Conservation (phyloP, 768 basidiomycete species). For the Trametes meyenii region DNA sequence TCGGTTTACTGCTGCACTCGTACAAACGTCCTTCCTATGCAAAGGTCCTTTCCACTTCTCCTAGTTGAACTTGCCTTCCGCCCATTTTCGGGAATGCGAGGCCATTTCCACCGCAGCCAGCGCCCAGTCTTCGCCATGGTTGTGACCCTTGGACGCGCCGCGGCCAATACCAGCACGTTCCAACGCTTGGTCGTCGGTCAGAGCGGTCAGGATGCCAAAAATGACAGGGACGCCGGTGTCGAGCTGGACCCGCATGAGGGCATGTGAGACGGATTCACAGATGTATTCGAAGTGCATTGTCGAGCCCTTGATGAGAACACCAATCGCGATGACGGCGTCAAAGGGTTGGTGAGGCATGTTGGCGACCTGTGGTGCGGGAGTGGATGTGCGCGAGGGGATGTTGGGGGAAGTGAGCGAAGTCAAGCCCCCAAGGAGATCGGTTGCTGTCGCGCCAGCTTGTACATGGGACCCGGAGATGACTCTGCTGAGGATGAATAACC, state of each 20-base stretch:
- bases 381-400: conserved; percentile 46
- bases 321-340: conserved; percentile 95
- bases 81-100: conserved; percentile 64
- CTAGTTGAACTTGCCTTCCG: conserved; percentile 61
- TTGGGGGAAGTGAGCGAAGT: conserved; percentile 56
- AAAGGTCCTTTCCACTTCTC: conserved; percentile 1
- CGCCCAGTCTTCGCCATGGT: conserved; percentile 99
- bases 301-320: conserved; percentile 95
- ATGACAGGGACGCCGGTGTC: conserved; percentile 94
- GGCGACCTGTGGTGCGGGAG: conserved; percentile 28
- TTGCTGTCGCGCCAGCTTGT: conserved; percentile 75
- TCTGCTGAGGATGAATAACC: conserved; percentile 43
- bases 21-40: conserved; percentile 5
- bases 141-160: conserved; percentile 78
- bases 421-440: conserved; percentile 77
- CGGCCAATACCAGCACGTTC: conserved; percentile 89
- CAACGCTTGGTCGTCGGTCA: conserved; percentile 92
- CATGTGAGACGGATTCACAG: conserved; percentile 89
- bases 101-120: conserved; percentile 95
- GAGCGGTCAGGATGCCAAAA: conserved; percentile 93
- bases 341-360: conserved; percentile 68
- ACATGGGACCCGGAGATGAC: conserved; percentile 87
- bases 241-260: conserved; percentile 91
- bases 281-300: conserved; percentile 99
- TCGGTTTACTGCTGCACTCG: conserved; percentile 11